phyloP scores from a whole-genome alignment of 2,329 filamentous ascomycete genomes.

The Westerdykella aurantiaca region DNA sequence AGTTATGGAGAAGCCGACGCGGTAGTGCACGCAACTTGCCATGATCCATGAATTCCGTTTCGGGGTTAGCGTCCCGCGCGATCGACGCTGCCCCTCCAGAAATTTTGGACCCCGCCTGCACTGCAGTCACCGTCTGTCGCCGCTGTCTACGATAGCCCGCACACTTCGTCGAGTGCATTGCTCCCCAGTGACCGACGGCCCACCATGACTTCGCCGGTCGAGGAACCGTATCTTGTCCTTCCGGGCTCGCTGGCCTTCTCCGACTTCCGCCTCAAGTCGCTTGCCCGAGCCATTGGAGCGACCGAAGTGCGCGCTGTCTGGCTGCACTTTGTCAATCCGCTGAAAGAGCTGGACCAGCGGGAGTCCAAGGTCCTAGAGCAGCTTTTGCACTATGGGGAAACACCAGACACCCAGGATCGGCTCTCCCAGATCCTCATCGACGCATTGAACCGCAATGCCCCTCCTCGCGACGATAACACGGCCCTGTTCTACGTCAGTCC shows the following conservation, averaged over 20 bases:
- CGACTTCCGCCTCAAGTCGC: constrained; percentile 44
- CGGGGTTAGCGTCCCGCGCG: too few relatives aligned
- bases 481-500: constrained; percentile 69
- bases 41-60: too few relatives aligned
- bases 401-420: constrained; percentile 42
- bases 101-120: too few relatives aligned
- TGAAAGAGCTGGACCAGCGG: constrained; percentile 34
- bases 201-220: constrained; percentile 2
- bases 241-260: constrained; percentile 53
- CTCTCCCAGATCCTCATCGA: constrained; percentile 44
- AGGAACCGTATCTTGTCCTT: constrained; percentile 40
- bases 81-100: too few relatives aligned
- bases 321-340: constrained; percentile 47
- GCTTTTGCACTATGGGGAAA: constrained; percentile 55
- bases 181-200: not conserved
- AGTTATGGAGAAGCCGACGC: too few relatives aligned
- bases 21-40: too few relatives aligned
- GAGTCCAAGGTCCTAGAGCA: constrained; percentile 52
- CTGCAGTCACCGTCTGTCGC: too few relatives aligned
- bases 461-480: constrained; percentile 47
- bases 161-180: not conserved
- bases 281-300: constrained; percentile 44
- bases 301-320: constrained; percentile 45
- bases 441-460: constrained; percentile 44
- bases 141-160: not conserved